Evolutionary conservation across 1,284 basidiomycete genomes (phyloP).

Genomic region (Microbotryum scabiosae): DNA sequence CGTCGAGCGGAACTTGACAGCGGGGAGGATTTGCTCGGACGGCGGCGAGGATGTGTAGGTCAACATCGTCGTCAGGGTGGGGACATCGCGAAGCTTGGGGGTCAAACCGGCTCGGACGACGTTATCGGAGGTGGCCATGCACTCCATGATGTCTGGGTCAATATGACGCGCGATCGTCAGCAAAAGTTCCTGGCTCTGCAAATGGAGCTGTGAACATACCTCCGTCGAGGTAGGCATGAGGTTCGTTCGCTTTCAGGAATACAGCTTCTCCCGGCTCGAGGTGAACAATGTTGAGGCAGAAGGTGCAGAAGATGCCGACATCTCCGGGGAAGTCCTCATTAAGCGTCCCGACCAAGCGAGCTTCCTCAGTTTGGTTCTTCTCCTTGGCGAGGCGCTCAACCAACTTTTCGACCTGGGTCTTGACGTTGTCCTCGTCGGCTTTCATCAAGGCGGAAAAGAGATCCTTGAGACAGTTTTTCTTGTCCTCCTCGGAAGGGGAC

Average conservation of each 20-base stretch:
- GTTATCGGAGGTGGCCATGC: conserved; percentile 98
- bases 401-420: conserved; percentile 53
- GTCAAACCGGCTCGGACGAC: conserved; percentile 97
- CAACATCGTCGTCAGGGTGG: conserved; percentile 77
- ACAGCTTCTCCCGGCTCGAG: conserved; percentile 79
- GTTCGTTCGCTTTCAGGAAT: conserved; percentile 90
- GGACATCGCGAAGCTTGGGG: conserved; percentile 87
- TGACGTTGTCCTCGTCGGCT: conserved; percentile 51
- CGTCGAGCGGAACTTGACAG: conserved; percentile 47
- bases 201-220: conserved; percentile 47
- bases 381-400: conserved; percentile 52
- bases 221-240: conserved; percentile 90
- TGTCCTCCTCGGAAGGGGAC: conserved; percentile 47
- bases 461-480: conserved; percentile 51
- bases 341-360: conserved; percentile 59
- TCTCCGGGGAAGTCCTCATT: conserved; percentile 81
- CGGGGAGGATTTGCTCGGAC: conserved; percentile 59
- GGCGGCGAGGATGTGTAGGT: conserved; percentile 71
- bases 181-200: neutral
- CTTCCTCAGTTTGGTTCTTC: conserved; percentile 42
- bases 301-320: conserved; percentile 88
- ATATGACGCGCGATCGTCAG: neutral
- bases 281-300: conserved; percentile 77
- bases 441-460: conserved; percentile 81
- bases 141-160: conserved; percentile 79